Percentiles rank a stretch among this genome's conserved stretches.
These are phyloP conservation scores for Tuber microsphaerosporum DNA, from an alignment of 495 filamentous ascomycete genomes.

Conservation along the genomic window DNA sequence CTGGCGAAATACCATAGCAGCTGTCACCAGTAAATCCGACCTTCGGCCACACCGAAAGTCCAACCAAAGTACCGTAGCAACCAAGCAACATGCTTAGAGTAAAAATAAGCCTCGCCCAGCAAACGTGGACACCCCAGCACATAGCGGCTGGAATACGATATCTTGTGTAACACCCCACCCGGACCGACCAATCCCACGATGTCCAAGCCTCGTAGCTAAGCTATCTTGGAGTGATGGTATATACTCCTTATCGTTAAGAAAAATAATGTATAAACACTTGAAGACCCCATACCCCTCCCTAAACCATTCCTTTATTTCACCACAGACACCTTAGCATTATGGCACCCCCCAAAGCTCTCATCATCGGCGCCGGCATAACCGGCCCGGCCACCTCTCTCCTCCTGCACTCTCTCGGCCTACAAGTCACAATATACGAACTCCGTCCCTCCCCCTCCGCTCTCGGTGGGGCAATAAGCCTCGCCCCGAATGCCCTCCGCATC, in stretches of 20 bases:
- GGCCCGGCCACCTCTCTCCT: slow-evolving; percentile 53
- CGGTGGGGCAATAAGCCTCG: slow-evolving; percentile 58
- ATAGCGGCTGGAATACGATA: background rate
- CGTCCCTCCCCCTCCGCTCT: slow-evolving; percentile 52
- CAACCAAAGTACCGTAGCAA: background rate
- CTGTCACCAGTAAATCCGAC: background rate
- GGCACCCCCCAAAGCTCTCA: background rate
- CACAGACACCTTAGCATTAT: background rate
- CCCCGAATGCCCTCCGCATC: slow-evolving; percentile 55
- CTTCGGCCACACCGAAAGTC: background rate
- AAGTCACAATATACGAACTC: slow-evolving; percentile 51
- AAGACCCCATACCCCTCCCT: background rate
- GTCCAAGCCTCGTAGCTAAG: background rate
- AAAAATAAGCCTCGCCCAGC: background rate
- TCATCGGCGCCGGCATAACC: background rate
- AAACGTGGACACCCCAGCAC: background rate
- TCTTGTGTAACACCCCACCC: background rate
- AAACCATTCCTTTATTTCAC: background rate
- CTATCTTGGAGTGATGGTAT: background rate
- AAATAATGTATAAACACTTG: background rate
- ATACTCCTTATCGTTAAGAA: background rate
- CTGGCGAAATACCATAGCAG: background rate
- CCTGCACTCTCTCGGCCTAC: slow-evolving; percentile 48
- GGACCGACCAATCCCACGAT: background rate
- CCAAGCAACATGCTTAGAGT: background rate